A percentile compares a stretch with the other conserved stretches of the same genome.
These are phyloP conservation scores for Saccharata proteae DNA, from an alignment of 2,329 filamentous ascomycete species.

Conservation along the genomic window DNA sequence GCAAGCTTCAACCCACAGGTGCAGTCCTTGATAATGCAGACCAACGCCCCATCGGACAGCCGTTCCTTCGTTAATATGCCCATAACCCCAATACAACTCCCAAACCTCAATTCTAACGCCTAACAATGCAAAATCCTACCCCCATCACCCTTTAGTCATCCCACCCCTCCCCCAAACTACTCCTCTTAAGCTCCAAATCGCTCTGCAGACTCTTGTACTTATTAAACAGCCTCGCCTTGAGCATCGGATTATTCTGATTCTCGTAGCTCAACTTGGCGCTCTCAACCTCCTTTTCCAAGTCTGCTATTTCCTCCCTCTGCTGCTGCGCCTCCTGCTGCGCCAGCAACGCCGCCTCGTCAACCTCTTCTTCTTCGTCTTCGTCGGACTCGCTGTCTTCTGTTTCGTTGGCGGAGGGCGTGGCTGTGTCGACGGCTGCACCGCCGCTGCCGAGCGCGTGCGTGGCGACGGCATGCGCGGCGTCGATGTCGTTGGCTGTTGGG, in stretches of 20 bases:
- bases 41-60: too few species aligned
- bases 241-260: conserved; percentile 34
- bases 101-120: too few species aligned
- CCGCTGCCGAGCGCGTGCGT: conserved; percentile 21
- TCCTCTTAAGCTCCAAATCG: conserved; percentile 43
- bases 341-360: conserved; percentile 41
- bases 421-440: conserved; percentile 7
- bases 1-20: too few species aligned
- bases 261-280: conserved; percentile 30
- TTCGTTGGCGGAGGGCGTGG: conserved; percentile 16
- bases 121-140: too few species aligned
- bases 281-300: conserved; percentile 40
- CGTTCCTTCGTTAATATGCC: too few species aligned
- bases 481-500: conserved; percentile 14
- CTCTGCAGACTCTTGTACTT: conserved; percentile 39
- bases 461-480: conserved; percentile 22
- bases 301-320: conserved; percentile 41
- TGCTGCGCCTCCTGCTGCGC: conserved; percentile 35
- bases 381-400: conserved; percentile 23
- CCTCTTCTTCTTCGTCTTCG: conserved; percentile 29
- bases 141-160: too few species aligned
- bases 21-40: too few species aligned
- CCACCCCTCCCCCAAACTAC: conserved; percentile 13
- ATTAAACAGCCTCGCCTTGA: conserved; percentile 37
- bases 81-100: too few species aligned